phyloP scores from a whole-genome alignment of 2,329 filamentous ascomycete genomes.

The Aspergillus pseudoglaucus region DNA sequence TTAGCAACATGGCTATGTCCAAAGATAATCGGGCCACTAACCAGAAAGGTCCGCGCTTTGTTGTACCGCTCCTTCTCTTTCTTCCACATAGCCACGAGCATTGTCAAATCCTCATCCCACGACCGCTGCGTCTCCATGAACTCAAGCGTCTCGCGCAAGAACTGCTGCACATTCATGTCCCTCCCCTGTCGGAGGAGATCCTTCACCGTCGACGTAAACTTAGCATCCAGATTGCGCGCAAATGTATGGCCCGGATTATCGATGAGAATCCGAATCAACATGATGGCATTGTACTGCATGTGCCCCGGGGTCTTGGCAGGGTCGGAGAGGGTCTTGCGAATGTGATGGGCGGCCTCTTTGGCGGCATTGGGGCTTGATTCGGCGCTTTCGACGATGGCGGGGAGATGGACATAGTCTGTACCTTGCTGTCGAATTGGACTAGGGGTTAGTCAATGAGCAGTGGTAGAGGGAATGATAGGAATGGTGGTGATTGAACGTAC shows the following conservation, averaged over 20 bases:
- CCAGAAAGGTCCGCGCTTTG: neutral
- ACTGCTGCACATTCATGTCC: constrained; percentile 73
- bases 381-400: constrained; percentile 87
- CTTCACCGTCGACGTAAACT: constrained; percentile 71
- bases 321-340: constrained; percentile 74
- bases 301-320: constrained; percentile 61
- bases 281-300: constrained; percentile 90
- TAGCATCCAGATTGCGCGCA: constrained; percentile 80
- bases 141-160: constrained; percentile 80
- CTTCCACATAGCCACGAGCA: constrained; percentile 78
- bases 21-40: neutral
- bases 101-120: constrained; percentile 65
- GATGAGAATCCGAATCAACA: constrained; percentile 84
- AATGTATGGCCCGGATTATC: constrained; percentile 90
- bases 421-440: constrained; percentile 47
- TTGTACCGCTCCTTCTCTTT: constrained; percentile 60
- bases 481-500: constrained; percentile 29
- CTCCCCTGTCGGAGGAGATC: constrained; percentile 63
- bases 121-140: constrained; percentile 65
- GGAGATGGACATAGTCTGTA: constrained; percentile 87
- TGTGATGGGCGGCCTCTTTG: constrained; percentile 68
- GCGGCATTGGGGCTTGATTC: constrained; percentile 86
- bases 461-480: neutral
- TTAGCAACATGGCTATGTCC: neutral
- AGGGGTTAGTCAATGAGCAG: neutral